Evolutionary conservation across 2,329 filamentous ascomycete genomes (phyloP).

Genomic region (Balansia obtecta): DNA sequence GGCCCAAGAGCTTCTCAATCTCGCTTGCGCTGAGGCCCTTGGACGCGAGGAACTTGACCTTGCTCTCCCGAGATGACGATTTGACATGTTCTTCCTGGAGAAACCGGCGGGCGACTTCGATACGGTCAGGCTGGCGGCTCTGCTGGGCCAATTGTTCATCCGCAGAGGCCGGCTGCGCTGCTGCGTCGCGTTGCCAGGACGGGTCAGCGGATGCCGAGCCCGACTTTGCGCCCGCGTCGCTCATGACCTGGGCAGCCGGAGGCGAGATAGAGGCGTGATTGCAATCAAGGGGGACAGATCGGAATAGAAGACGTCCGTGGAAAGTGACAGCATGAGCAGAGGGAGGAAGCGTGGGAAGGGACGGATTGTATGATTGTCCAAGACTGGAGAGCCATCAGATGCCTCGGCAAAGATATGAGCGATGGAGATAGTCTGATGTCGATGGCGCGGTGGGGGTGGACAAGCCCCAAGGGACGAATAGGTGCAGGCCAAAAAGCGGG

Average conservation of each 20-base stretch:
- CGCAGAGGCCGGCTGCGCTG: slow-evolving; percentile 8
- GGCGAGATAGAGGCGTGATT: not conserved
- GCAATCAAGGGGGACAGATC: not conserved
- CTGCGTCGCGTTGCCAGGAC: slow-evolving; percentile 18
- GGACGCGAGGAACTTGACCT: slow-evolving; percentile 60
- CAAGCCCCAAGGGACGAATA: too few relatives aligned
- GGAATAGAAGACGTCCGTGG: not conserved
- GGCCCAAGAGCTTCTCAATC: slow-evolving; percentile 51
- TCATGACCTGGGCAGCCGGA: slow-evolving; percentile 12
- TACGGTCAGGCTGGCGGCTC: slow-evolving; percentile 15
- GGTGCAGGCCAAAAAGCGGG: too few relatives aligned
- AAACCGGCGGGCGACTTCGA: slow-evolving; percentile 62
- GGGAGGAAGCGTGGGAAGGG: not conserved
- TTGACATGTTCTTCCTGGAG: slow-evolving; percentile 63
- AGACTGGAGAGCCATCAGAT: not conserved
- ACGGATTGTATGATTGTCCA: not conserved
- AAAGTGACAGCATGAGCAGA: not conserved
- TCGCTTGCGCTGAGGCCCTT: slow-evolving; percentile 61
- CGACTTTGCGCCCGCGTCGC: slow-evolving; percentile 19
- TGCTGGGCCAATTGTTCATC: slow-evolving; percentile 3
- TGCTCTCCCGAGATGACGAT: slow-evolving; percentile 56
- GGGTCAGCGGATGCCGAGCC: slow-evolving; percentile 15
- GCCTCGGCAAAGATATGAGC: slow-evolving; percentile 1
- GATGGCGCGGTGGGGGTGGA: not conserved
- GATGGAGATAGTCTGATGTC: not conserved